Percentiles rank a stretch among this genome's conserved stretches.
These are phyloP conservation scores for Babesia microti DNA, from an alignment of 169 alveolate species.

Conservation along the genomic window DNA sequence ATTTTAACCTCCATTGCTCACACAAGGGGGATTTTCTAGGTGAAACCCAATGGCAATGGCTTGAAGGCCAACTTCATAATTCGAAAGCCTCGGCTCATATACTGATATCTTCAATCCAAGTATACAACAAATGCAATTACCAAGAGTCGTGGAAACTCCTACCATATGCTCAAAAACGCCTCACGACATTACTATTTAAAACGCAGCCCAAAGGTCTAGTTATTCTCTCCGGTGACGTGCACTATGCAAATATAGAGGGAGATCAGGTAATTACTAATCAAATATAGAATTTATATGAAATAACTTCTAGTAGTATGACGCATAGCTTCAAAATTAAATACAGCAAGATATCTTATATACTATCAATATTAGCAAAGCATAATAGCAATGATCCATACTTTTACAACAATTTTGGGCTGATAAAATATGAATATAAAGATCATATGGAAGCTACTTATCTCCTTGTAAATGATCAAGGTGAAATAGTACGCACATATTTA, in stretches of 20 bases:
- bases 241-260: slow-evolving; percentile 44
- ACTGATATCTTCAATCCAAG: slow-evolving; percentile 77
- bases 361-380: slow-evolving; percentile 3
- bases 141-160: slow-evolving; percentile 70
- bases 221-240: slow-evolving; percentile 74
- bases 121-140: slow-evolving; percentile 34
- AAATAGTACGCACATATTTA: too few species aligned
- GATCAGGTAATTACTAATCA: slow-evolving; percentile 29
- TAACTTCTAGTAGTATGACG: slow-evolving; percentile 42
- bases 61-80: slow-evolving; percentile 67
- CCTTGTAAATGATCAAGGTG: too few species aligned
- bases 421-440: slow-evolving; percentile 34
- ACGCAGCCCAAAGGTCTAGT: slow-evolving; percentile 65
- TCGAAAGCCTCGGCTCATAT: slow-evolving; percentile 71
- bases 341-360: not conserved
- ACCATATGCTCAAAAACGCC: slow-evolving; percentile 59
- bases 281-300: slow-evolving; percentile 31
- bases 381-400: slow-evolving; percentile 8
- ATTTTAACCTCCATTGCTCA: slow-evolving; percentile 34
- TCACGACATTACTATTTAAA: slow-evolving; percentile 40
- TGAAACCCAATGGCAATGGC: slow-evolving; percentile 79
- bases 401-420: slow-evolving; percentile 38
- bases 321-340: slow-evolving; percentile 14
- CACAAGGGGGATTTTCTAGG: slow-evolving; percentile 75
- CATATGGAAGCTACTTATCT: too few species aligned